phyloP scores from a whole-genome alignment of 2,329 filamentous ascomycete genomes.

The Pyrenochaeta sp. region DNA sequence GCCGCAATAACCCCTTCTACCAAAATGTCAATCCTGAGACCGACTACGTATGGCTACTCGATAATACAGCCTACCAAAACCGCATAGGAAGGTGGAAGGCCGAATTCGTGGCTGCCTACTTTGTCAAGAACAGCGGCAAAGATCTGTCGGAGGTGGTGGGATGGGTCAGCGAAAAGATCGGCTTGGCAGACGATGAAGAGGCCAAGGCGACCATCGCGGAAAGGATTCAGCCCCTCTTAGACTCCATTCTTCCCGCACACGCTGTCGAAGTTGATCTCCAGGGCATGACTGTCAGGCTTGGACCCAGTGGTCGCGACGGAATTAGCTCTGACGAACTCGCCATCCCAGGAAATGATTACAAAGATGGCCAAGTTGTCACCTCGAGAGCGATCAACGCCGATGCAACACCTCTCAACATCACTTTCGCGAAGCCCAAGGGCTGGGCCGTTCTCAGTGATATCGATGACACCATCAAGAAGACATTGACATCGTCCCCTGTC shows the following conservation, averaged over 20 bases:
- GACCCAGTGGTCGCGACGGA: conserved; percentile 76
- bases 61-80: conserved; percentile 82
- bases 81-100: conserved; percentile 71
- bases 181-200: conserved; percentile 62
- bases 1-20: conserved; percentile 49
- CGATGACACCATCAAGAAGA: conserved; percentile 95
- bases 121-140: conserved; percentile 74
- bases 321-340: conserved; percentile 69
- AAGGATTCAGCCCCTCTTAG: conserved; percentile 79
- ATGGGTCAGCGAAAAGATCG: conserved; percentile 74
- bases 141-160: conserved; percentile 73
- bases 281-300: conserved; percentile 57
- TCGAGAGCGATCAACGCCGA: conserved; percentile 42
- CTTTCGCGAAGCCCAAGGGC: conserved; percentile 77
- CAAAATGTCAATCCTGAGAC: conserved; percentile 63
- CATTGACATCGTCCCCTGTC: conserved; percentile 78
- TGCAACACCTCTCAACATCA: conserved; percentile 70
- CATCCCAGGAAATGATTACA: conserved; percentile 57
- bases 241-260: conserved; percentile 75
- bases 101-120: conserved; percentile 84
- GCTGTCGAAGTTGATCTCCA: conserved; percentile 72
- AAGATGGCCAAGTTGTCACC: conserved; percentile 41
- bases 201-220: conserved; percentile 68
- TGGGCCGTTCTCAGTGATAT: conserved; percentile 91
- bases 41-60: conserved; percentile 86